Conservation (phyloP, 805 yeast species). For the Pichia paraexigua region DNA sequence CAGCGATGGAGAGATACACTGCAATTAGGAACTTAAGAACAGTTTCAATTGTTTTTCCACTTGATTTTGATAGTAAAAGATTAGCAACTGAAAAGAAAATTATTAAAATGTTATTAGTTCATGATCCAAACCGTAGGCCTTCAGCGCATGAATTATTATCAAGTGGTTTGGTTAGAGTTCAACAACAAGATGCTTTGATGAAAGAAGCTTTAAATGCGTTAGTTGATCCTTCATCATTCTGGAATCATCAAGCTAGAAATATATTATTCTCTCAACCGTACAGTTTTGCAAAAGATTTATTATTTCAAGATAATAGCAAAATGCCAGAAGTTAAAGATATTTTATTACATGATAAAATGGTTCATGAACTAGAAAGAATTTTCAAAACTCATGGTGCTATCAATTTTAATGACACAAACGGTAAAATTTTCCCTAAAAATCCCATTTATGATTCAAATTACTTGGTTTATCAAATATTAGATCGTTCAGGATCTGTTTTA, state of each 20-base stretch:
- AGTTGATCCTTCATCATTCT: conserved; percentile 85
- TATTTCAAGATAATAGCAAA: conserved; percentile 53
- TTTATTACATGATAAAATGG: conserved; percentile 51
- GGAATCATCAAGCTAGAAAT: conserved; percentile 89
- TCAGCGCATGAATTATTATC: conserved; percentile 66
- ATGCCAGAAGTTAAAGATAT: conserved; percentile 35
- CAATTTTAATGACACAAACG: conserved; percentile 49
- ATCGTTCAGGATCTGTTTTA: conserved; percentile 77
- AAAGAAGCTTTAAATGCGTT: conserved; percentile 80
- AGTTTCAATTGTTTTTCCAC: conserved; percentile 58
- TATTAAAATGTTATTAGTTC: conserved; percentile 60
- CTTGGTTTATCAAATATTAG: conserved; percentile 72
- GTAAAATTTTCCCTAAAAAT: conserved; percentile 73
- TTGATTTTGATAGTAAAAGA: conserved; percentile 48
- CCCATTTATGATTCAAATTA: conserved; percentile 59
- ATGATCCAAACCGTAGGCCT: conserved; percentile 73
- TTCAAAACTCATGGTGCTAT: conserved; percentile 84
- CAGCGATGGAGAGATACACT: conserved; percentile 88
- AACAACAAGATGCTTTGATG: conserved; percentile 82
- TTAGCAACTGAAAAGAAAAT: conserved; percentile 56
- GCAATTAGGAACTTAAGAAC: conserved; percentile 60
- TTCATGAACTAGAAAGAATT: conserved; percentile 50
- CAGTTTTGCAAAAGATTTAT: conserved; percentile 72
- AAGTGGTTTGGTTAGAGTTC: conserved; percentile 81
- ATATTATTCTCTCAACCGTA: conserved; percentile 81